Evolutionary conservation across 768 basidiomycete genomes (phyloP).

Genomic region (Scleroderma bovista): DNA sequence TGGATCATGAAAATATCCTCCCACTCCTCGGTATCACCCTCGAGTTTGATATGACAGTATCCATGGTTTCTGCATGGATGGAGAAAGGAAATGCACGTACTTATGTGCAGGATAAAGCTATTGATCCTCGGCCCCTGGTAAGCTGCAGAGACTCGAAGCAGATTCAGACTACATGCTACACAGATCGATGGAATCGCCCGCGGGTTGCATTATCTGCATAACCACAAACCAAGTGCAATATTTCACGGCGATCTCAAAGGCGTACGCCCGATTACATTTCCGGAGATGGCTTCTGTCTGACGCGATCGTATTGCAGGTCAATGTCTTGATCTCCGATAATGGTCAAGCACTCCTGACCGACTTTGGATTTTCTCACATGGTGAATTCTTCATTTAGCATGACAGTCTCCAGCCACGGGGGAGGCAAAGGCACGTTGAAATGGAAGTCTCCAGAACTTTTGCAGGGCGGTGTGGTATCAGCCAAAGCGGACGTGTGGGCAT

Average conservation of each 20-base stretch:
- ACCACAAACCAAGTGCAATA: constrained; percentile 24
- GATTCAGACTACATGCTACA: no score
- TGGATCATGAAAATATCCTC: not conserved
- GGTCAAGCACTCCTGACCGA: not conserved
- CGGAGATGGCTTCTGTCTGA: no score
- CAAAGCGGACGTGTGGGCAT: not conserved
- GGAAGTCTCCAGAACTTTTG: not conserved
- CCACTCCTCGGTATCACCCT: not conserved
- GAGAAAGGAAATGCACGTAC: not conserved
- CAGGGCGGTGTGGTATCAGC: not conserved
- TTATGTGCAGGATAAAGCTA: not conserved
- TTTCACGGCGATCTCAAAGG: constrained; percentile 10
- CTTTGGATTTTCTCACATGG: not conserved
- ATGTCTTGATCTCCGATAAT: not conserved
- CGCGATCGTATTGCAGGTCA: not conserved
- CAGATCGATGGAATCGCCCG: constrained; percentile 34
- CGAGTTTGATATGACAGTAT: not conserved
- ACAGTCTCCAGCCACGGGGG: not conserved
- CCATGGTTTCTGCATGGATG: not conserved
- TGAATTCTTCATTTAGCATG: not conserved
- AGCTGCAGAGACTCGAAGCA: not conserved
- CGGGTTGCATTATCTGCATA: constrained; percentile 34
- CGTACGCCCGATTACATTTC: not conserved
- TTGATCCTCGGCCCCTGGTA: not conserved
- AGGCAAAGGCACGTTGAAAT: not conserved